Evolutionary conservation across 192 early-diverging fungal species (phyloP), one percentile per base, ranked within the genome.

Genomic region (Umbelopsis sp.): DNA sequence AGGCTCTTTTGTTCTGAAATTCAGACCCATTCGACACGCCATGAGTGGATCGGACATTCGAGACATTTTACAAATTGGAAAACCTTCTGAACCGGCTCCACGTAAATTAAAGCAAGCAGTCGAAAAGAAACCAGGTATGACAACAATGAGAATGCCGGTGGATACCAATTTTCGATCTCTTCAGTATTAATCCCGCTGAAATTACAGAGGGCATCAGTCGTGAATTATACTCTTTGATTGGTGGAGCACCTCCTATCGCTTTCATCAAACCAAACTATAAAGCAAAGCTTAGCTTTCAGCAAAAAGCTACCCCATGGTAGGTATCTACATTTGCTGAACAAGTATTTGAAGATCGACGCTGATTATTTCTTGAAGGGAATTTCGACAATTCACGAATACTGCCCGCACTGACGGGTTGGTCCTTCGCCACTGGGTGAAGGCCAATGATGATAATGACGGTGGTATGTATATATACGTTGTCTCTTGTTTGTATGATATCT

Each of bases 381-480:
- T 83, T 82, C 82, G 82, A 4, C 77, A 84, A 1, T 95, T 94
- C 76, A 83, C 82, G 26, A 94, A 93, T 79, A 91, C 93, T 45
- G 92, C 91, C 4, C 86, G 95, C 71, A 83, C 66, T 11, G 94
- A 95, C 76, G 82, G 85, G n/a, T 74, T 95, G 49, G 82, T 84
- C 7, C 74, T 97, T 47, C 78, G 88, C 43, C 93, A 94, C 68
- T 97, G 95, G 95, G 80, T 86, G 34, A 92, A 92, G 52, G 88
- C 87, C n/a, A 86, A 71, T 69, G 89, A 92, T 41, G 75, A 74
- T 12, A 51, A 71, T 44, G 59, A 71, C 65, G 70, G 59, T 44
- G 54, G 70, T 50, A 25, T 53, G 67, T 38, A n/a, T 22, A 11
- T 11, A 44, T 24, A 17, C 16, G n/a, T n/a, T 22, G 22, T 50